Base-by-base conservation (phyloP, 371 early-diverging fungal genomes). In the Apophysomyces variabilis region DNA sequence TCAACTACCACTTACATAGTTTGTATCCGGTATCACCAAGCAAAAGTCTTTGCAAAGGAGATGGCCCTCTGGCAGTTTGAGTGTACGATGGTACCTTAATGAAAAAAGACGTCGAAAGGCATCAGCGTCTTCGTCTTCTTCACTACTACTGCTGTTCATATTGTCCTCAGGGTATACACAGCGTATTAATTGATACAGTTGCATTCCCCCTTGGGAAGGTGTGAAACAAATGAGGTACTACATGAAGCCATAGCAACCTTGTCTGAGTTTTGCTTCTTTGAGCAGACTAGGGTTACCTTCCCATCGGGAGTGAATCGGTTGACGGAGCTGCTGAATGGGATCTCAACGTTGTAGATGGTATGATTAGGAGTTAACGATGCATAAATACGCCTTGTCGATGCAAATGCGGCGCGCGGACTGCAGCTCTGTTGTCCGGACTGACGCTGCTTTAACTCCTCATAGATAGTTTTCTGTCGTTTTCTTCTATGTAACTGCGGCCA, bases 31-130 rank as follows among this genome's bases (percentile, higher is more conserved):
- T 35, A 37, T 45, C 37, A 62, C 37, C 18, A 62, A 37, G 35
- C 62, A 62, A 46, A 62, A 62, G 62, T 62, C 62, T 46, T 46
- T 62, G 47, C 62, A 62, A 18, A 62, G 47, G 16, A 62, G 8
- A n/a, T 62, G 62, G 5, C 62, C 62, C n/a, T 44, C 47, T 21
- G 47, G 62, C 26, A 62, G 13, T 14, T 43, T 44, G 36, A 62
- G 8, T 26, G 43, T 62, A n/a, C 35, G 46, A 36, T 62, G n/a
- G 36, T 62, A 62, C n/a, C 46, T 43, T 13, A 45, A 46, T 36
- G 45, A 36, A 62, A 62, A 47, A 62, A 62, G 47, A 16, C 47
- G 38, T 8, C 13, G 62, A 46, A 58, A 58, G 1, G 14, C 38
- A 58, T 38, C 39, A 6, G 37, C 3, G n/a, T 14, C 39, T 36